These are phyloP conservation scores for Acer yangbiense DNA, from an alignment of 345 rosid genomes.

Conservation along the genomic window DNA sequence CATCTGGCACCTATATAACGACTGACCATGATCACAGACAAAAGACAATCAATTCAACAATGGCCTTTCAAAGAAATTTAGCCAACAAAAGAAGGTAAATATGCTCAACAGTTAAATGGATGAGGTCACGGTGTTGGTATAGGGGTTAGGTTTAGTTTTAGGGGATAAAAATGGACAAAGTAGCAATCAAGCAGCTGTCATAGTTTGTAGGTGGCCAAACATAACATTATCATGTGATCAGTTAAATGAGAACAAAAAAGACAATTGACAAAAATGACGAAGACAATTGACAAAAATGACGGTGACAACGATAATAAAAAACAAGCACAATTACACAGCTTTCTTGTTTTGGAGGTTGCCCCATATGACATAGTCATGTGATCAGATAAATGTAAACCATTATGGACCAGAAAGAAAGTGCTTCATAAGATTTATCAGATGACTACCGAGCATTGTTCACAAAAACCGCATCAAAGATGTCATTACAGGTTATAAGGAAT, in stretches of 20 bases:
- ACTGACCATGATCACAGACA: background rate
- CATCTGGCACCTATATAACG: background rate
- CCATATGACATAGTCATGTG: background rate
- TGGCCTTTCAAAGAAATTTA: background rate
- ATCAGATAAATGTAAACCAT: background rate
- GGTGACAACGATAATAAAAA: background rate
- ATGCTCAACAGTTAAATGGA: background rate
- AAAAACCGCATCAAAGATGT: background rate
- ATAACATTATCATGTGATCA: background rate
- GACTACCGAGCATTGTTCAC: background rate
- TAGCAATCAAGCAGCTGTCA: background rate
- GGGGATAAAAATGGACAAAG: background rate
- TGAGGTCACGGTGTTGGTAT: background rate
- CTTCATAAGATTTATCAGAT: background rate
- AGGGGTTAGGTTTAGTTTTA: background rate
- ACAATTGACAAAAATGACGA: background rate
- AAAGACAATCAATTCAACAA: background rate
- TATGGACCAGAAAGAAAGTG: background rate
- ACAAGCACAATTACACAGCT: background rate
- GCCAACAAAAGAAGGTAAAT: background rate
- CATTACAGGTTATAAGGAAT: background rate
- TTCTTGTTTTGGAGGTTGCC: background rate
- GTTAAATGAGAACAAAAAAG: background rate
- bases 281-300: background rate
- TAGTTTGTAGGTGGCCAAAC: background rate